Evolutionary conservation across 306 rosid species (phyloP).

Genomic region (Prosopis cineraria): DNA sequence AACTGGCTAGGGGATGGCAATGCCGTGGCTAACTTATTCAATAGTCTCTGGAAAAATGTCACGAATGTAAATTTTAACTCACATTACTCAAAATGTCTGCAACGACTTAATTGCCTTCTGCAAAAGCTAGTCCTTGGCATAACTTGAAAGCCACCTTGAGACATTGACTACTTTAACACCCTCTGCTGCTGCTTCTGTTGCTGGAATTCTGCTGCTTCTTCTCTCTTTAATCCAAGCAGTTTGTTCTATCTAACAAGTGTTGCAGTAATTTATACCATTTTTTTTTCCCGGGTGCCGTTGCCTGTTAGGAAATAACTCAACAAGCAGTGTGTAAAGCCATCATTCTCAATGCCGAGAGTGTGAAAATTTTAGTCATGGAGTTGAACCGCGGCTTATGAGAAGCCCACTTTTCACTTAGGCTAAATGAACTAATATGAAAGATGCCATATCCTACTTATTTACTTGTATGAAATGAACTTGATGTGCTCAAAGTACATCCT

Average conservation of each 20-base stretch:
- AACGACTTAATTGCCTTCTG: constrained; percentile 23
- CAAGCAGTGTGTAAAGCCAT: too few relatives aligned
- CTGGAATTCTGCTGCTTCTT: constrained; percentile 28
- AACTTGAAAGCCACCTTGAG: constrained; percentile 33
- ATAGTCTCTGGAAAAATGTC: constrained; percentile 29
- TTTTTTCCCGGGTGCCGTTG: too few relatives aligned
- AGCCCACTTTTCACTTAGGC: too few relatives aligned
- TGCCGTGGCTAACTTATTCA: constrained; percentile 34
- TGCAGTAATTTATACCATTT: not conserved
- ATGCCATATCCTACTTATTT: too few relatives aligned
- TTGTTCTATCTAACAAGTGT: constrained; percentile 30
- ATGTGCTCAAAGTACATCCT: too few relatives aligned
- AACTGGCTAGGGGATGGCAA: constrained; percentile 28
- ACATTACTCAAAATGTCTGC: not conserved
- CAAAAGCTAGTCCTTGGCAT: constrained; percentile 14
- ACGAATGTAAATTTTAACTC: not conserved
- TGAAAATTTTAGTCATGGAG: too few relatives aligned
- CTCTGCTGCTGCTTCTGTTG: constrained; percentile 37
- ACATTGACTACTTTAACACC: constrained; percentile 34
- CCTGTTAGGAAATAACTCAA: too few relatives aligned
- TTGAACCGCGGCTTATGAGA: too few relatives aligned
- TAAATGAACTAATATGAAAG: too few relatives aligned
- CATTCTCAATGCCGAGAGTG: too few relatives aligned
- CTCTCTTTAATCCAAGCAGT: constrained; percentile 30
- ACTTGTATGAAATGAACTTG: too few relatives aligned